Percentiles rank a stretch among this genome's conserved stretches.
These are phyloP conservation scores for Polyporus arcularius DNA, from an alignment of 768 basidiomycete species.

Conservation along the genomic window DNA sequence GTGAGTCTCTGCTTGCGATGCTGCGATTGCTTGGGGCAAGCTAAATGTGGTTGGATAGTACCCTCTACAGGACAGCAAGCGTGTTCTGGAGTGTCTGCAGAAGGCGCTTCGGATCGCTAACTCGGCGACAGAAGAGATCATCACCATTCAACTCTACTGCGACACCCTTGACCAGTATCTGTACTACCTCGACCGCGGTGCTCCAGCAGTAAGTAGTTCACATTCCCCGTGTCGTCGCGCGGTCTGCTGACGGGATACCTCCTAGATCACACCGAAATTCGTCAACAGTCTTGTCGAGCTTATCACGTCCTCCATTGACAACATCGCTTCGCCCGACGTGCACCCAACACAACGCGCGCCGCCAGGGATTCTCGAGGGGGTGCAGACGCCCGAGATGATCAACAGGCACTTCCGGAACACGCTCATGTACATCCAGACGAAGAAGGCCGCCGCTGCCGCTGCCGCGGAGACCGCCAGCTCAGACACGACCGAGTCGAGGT, in stretches of 20 bases:
- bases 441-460: slow-evolving; percentile 63
- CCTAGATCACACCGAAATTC: slow-evolving; percentile 90
- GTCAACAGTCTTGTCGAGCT: slow-evolving; percentile 96
- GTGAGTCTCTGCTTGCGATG: slow-evolving; percentile 20
- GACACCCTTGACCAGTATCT: slow-evolving; percentile 96
- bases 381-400: slow-evolving; percentile 93
- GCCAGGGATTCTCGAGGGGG: slow-evolving; percentile 88
- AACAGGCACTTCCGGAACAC: slow-evolving; percentile 92
- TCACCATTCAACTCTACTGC: slow-evolving; percentile 94
- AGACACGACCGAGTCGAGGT: slow-evolving; percentile 47
- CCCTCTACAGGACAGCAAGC: slow-evolving; percentile 93
- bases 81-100: slow-evolving; percentile 96
- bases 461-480: slow-evolving; percentile 29
- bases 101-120: slow-evolving; percentile 96
- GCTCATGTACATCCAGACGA: slow-evolving; percentile 74
- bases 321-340: slow-evolving; percentile 82
- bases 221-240: background rate
- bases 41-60: slow-evolving; percentile 45
- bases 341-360: slow-evolving; percentile 88
- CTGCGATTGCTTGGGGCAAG: background rate
- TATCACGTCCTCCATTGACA: slow-evolving; percentile 93
- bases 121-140: slow-evolving; percentile 94
- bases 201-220: slow-evolving; percentile 72
- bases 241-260: background rate
- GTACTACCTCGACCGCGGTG: slow-evolving; percentile 93